Conservation (phyloP, 345 rosid genomes). For the Kandelia obovata region DNA sequence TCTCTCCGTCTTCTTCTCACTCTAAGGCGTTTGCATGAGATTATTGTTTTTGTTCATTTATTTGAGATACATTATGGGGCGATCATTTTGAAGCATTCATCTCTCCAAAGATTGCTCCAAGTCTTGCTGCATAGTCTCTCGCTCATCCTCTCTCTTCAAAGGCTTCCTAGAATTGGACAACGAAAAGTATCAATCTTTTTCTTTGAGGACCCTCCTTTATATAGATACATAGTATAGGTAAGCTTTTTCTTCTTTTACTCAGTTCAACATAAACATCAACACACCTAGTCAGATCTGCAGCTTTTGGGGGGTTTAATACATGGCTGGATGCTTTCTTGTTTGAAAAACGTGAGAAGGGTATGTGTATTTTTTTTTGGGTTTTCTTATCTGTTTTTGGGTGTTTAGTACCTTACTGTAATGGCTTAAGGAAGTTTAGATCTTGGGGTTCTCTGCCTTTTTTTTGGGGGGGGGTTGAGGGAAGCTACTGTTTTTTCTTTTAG, state of each 20-base stretch:
- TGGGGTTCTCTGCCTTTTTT: background rate
- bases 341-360: background rate
- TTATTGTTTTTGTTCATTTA: background rate
- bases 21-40: conserved; percentile 7
- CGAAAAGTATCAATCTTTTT: background rate
- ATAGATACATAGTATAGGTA: background rate
- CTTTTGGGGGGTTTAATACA: background rate
- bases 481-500: background rate
- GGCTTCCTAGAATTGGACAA: background rate
- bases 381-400: background rate
- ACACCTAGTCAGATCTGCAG: background rate
- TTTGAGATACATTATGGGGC: background rate
- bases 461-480: background rate
- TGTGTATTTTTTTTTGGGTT: background rate
- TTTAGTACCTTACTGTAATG: background rate
- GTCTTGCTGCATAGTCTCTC: background rate
- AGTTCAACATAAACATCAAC: too few species aligned
- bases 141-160: background rate
- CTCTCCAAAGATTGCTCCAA: background rate
- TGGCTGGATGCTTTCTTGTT: background rate
- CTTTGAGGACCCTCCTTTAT: background rate
- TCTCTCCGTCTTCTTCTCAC: background rate
- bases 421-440: background rate
- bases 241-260: background rate
- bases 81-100: conserved; percentile 5